phyloP scores from a whole-genome alignment of 2,329 filamentous ascomycete genomes.

The Fusarium sublunatum region DNA sequence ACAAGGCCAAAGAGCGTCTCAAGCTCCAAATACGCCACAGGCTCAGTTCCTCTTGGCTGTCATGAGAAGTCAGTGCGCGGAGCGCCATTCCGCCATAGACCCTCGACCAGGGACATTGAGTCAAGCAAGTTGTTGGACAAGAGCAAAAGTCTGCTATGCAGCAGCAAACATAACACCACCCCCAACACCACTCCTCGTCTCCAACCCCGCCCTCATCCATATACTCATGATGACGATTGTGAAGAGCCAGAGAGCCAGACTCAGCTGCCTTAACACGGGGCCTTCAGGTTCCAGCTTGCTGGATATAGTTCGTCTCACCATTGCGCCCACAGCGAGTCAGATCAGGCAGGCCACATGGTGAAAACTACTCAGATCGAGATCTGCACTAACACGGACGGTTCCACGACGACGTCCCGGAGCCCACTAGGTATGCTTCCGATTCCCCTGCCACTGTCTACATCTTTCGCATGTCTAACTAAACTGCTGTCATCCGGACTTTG shows the following conservation, averaged over 20 bases:
- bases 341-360: constrained; percentile 38
- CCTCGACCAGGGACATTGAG: constrained; percentile 22
- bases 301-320: constrained; percentile 36
- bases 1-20: constrained; percentile 2
- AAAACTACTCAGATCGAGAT: constrained; percentile 45
- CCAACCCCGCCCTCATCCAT: constrained; percentile 24
- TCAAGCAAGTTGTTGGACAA: constrained; percentile 32
- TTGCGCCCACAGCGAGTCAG: constrained; percentile 43
- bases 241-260: constrained; percentile 14
- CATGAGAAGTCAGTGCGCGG: constrained; percentile 31
- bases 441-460: constrained; percentile 20
- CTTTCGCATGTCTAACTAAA: constrained; percentile 31
- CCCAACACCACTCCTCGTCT: constrained; percentile 9
- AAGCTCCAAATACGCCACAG: constrained; percentile 33
- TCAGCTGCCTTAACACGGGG: constrained; percentile 30
- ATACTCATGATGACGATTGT: constrained; percentile 11
- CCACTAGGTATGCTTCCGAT: constrained; percentile 31
- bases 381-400: constrained; percentile 43
- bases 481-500: constrained; percentile 40
- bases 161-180: constrained; percentile 15
- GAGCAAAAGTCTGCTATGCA: constrained; percentile 1
- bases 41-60: constrained; percentile 30
- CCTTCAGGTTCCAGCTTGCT: constrained; percentile 35
- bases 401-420: constrained; percentile 32
- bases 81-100: constrained; percentile 28